phyloP scores from a whole-genome alignment of 1,139 yeast species.

The Yamadazyma triangularis region DNA sequence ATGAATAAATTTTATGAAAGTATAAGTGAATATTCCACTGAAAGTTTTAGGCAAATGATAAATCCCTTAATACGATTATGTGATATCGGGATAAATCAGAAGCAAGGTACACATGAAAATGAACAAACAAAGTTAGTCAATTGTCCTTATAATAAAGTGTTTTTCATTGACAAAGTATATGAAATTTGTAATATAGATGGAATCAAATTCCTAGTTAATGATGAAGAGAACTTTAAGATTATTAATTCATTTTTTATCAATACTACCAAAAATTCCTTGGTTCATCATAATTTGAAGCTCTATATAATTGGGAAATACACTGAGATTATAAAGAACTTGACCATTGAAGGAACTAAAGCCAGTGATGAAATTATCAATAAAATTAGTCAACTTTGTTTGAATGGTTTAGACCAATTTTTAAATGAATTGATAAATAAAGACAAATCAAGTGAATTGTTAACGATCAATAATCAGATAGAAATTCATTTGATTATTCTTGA shows the following conservation, averaged over 20 bases:
- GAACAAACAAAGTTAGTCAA: slow-evolving; percentile 3
- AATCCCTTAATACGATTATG: slow-evolving; percentile 38
- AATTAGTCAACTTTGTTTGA: slow-evolving; percentile 17
- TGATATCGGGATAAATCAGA: slow-evolving; percentile 4
- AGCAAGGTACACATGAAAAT: too few relatives aligned
- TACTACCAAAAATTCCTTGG: slow-evolving; percentile 22
- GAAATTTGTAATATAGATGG: slow-evolving; percentile 50
- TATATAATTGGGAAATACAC: slow-evolving; percentile 42
- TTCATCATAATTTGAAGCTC: slow-evolving; percentile 7
- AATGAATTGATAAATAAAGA: slow-evolving; percentile 14
- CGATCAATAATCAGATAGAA: slow-evolving; percentile 57
- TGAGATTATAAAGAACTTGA: slow-evolving; percentile 40
- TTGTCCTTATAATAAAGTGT: slow-evolving; percentile 42
- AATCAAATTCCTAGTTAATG: slow-evolving; percentile 40
- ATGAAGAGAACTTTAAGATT: slow-evolving; percentile 39
- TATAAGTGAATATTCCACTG: slow-evolving; percentile 47
- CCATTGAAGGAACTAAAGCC: slow-evolving; percentile 30
- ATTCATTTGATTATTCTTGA: slow-evolving; percentile 59
- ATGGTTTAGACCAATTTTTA: slow-evolving; percentile 31
- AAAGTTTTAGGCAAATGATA: slow-evolving; percentile 46
- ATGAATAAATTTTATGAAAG: slow-evolving; percentile 60
- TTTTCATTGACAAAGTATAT: slow-evolving; percentile 31
- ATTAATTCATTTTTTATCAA: slow-evolving; percentile 41
- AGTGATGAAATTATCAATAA: slow-evolving; percentile 13
- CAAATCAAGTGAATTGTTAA: slow-evolving; percentile 28